A percentile compares a stretch with the other conserved stretches of the same genome.
phyloP scores from a whole-genome alignment of 768 basidiomycete genomes.

The Pisolithus tinctorius region DNA sequence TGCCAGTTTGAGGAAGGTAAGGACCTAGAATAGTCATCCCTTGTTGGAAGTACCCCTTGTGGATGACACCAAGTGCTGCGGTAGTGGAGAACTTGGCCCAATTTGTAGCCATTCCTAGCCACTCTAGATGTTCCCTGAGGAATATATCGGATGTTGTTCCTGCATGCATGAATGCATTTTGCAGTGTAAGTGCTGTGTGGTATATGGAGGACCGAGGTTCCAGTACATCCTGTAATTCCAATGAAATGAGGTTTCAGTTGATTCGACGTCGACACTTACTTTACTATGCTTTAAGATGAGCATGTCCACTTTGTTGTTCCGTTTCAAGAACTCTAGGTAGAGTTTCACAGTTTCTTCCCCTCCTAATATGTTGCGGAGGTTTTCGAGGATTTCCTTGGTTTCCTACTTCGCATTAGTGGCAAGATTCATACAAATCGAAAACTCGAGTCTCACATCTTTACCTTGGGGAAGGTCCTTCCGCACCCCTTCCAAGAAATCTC shows the following conservation, averaged over 20 bases:
- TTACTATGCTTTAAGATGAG: slow-evolving; percentile 90
- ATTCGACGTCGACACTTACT: slow-evolving; percentile 32
- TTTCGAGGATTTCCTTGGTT: slow-evolving; percentile 59
- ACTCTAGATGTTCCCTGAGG: slow-evolving; percentile 92
- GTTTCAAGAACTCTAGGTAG: slow-evolving; percentile 92
- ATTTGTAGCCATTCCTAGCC: slow-evolving; percentile 90
- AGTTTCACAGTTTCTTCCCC: slow-evolving; percentile 91
- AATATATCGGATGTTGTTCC: slow-evolving; percentile 95
- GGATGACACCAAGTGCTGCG: slow-evolving; percentile 93
- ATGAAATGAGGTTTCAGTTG: slow-evolving; percentile 3
- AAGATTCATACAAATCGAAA: slow-evolving; percentile 1
- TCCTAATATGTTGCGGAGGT: slow-evolving; percentile 74
- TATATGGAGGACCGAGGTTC: slow-evolving; percentile 95
- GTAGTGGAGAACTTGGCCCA: slow-evolving; percentile 99
- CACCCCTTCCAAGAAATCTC: slow-evolving; percentile 83
- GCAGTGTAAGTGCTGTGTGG: slow-evolving; percentile 92
- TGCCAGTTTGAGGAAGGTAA: slow-evolving; percentile 77
- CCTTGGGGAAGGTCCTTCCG: slow-evolving; percentile 63
- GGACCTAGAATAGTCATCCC: slow-evolving; percentile 90
- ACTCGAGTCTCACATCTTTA: slow-evolving; percentile 41
- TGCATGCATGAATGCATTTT: slow-evolving; percentile 98
- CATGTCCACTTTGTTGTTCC: slow-evolving; percentile 90
- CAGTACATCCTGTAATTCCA: slow-evolving; percentile 60
- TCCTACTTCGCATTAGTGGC: slow-evolving; percentile 32
- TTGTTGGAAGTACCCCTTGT: slow-evolving; percentile 93